phyloP scores from a whole-genome alignment of 345 rosid species.

The Durio zibethinus region DNA sequence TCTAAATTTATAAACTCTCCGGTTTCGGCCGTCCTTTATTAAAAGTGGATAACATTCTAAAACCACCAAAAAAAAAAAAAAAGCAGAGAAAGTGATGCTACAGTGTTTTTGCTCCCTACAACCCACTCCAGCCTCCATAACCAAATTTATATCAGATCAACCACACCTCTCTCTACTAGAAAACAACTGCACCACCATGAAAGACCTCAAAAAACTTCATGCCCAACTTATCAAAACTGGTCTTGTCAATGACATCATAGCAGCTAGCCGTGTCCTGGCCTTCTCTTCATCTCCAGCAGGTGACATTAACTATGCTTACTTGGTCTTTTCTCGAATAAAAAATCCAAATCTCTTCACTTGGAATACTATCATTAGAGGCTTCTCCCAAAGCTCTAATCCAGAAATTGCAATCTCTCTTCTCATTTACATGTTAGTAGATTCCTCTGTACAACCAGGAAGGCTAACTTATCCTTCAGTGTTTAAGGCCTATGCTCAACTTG shows the following conservation, averaged over 20 bases:
- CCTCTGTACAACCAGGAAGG: conserved; percentile 48
- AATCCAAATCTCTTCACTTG: conserved; percentile 58
- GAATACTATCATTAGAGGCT: conserved; percentile 74
- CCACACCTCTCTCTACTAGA: conserved; percentile 49
- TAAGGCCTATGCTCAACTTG: conserved; percentile 60
- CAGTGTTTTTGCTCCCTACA: conserved; percentile 19
- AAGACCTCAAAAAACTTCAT: conserved; percentile 63
- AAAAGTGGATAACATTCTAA: not conserved
- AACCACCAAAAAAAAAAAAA: not conserved
- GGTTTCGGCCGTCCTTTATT: too few species aligned
- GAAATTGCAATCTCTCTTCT: conserved; percentile 49
- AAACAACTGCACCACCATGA: conserved; percentile 45
- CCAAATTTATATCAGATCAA: conserved; percentile 33
- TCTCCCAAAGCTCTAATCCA: conserved; percentile 60
- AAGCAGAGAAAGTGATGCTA: conserved; percentile 21
- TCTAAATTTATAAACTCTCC: too few species aligned
- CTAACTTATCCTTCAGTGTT: conserved; percentile 83
- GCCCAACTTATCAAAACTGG: conserved; percentile 75
- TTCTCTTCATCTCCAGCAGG: conserved; percentile 55
- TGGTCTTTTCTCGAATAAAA: conserved; percentile 41
- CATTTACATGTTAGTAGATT: conserved; percentile 48
- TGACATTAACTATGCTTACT: conserved; percentile 61
- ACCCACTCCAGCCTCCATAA: conserved; percentile 30
- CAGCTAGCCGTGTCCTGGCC: conserved; percentile 66
- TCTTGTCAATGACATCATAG: conserved; percentile 34